Conservation (phyloP, 148 eudicot genomes). For the Chenopodium quinoa region DNA sequence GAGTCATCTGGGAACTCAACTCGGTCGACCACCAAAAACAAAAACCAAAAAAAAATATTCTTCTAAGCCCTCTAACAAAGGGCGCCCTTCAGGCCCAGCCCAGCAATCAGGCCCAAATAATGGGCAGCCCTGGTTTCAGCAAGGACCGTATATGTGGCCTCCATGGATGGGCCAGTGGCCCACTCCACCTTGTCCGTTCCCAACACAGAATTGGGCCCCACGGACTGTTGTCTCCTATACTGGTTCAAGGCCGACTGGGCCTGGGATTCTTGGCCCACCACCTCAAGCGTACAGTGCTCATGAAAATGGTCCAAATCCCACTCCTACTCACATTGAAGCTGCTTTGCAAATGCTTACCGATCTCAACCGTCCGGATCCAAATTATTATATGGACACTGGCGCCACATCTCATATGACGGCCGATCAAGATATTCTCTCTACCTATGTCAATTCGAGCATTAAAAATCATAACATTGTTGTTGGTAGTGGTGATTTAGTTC, state of each 20-base stretch:
- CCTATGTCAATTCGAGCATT: constrained; percentile 13
- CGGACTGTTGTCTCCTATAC: not conserved
- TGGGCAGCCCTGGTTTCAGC: not conserved
- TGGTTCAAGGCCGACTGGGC: not conserved
- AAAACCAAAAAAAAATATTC: no score
- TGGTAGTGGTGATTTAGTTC: not conserved
- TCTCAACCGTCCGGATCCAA: no score
- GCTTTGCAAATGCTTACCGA: not conserved
- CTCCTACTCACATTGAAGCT: not conserved
- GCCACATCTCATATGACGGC: not conserved
- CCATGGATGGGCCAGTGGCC: not conserved
- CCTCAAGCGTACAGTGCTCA: not conserved
- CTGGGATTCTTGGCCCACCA: not conserved
- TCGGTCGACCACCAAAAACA: no score
- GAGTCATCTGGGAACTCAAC: no score
- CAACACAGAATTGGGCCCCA: not conserved
- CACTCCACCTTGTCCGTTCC: not conserved
- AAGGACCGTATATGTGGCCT: not conserved
- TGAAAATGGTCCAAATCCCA: not conserved
- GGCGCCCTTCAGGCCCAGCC: no score
- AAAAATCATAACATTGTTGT: not conserved
- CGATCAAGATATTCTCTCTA: not conserved
- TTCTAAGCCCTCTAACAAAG: no score
- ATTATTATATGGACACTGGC: not conserved
- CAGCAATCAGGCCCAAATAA: no score